Base-by-base conservation (phyloP, 2,329 filamentous ascomycete genomes). In the Aspergillus fructus region DNA sequence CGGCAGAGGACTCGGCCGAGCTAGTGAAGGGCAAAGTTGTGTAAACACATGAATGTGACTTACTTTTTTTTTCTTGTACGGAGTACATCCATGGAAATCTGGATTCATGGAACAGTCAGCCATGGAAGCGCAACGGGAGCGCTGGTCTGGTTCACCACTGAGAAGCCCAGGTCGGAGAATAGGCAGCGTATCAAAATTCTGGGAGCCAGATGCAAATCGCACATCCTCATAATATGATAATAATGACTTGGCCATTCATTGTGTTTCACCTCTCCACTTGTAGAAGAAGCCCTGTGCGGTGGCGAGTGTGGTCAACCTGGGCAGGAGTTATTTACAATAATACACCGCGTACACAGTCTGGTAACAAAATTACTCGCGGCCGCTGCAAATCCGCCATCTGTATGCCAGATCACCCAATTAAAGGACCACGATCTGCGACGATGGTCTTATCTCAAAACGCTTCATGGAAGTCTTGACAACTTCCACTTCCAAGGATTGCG, bases 361-460 rank as follows among this genome's bases (percentile, higher is more conserved):
- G 41, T 15, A 37, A 39, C 3, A 24, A 43, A 33, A 11, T 34
- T 41, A 49, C 53, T 42, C 45, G 47, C 27, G 27, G 27, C 27
- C 9, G 15, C 12, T n/a, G 12, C 6, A 37, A n/a, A 37, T 37
- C 15, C 34, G 34, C 34, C 34, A n/a, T 15, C 43, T 45, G 30
- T 41, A 33, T 40, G 47, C 30, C 27, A 11, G 42, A 52, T 56
- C 46, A 37, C 19, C 63, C 62, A 62, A 61, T 62, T 33, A 54
- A n/a, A 49, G 45, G 39, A 13, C 30, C 52, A 47, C 30, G 59
- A 64, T 64, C 64, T 60, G 56, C 61, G 45, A 47, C 55, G 47
- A 51, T 62, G 58, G 56, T 55, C 60, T 50, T 55, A 57, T 64
- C 59, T 65, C 60, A 64, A 60, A 62, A 53, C 41, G 48, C 50